These are phyloP conservation scores for Hygrocybe punicea DNA, from an alignment of 768 basidiomycete species.

Conservation along the genomic window DNA sequence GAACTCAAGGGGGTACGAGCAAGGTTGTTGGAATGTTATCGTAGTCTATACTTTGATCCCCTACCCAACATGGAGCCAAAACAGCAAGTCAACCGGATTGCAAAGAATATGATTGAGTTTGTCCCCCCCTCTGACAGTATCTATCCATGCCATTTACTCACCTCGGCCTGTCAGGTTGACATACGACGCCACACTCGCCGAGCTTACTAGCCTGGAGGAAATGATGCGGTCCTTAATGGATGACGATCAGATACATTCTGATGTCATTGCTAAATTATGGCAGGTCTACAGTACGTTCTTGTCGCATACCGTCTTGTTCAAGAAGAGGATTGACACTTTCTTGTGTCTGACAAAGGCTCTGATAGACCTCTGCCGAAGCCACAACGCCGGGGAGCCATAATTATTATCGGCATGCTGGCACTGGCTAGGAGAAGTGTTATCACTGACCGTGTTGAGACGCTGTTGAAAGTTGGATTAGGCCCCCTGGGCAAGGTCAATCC, in stretches of 20 bases:
- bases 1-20: constrained; percentile 88
- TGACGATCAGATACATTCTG: constrained; percentile 74
- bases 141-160: neutral
- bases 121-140: constrained; percentile 22
- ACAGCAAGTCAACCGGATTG: constrained; percentile 84
- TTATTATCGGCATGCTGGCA: constrained; percentile 96
- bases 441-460: constrained; percentile 71
- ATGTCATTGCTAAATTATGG: constrained; percentile 91
- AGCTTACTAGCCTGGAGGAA: constrained; percentile 93
- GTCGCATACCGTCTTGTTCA: neutral
- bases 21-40: constrained; percentile 84
- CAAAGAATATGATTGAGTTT: constrained; percentile 97
- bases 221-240: constrained; percentile 97
- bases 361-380: constrained; percentile 68
- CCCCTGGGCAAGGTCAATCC: constrained; percentile 68
- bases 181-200: constrained; percentile 88
- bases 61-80: constrained; percentile 71
- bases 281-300: constrained; percentile 80
- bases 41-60: constrained; percentile 83
- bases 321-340: neutral
- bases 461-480: constrained; percentile 86
- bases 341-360: constrained; percentile 49
- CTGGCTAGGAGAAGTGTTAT: constrained; percentile 75
- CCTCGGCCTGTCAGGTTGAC: constrained; percentile 58
- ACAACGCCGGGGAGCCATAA: constrained; percentile 93